Evolutionary conservation across 306 rosid genomes (phyloP).

Genomic region (Neltuma alba): DNA sequence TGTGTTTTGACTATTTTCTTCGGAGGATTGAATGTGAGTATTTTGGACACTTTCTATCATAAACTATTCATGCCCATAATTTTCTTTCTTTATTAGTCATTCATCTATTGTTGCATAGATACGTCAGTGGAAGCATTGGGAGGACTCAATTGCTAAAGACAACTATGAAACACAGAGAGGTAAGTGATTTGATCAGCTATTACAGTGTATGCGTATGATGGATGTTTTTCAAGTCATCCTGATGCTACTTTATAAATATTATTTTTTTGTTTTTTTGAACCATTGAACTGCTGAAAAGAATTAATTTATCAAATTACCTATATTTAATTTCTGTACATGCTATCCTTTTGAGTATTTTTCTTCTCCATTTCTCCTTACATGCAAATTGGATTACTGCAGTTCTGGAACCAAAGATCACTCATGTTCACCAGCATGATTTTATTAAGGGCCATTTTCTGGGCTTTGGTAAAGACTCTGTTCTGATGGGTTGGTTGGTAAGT

Average conservation of each 20-base stretch:
- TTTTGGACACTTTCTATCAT: neutral
- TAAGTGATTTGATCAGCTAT: slow-evolving; percentile 16
- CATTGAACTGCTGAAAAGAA: neutral
- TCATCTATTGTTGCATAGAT: slow-evolving; percentile 48
- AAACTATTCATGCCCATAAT: too few species aligned
- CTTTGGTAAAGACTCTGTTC: slow-evolving; percentile 62
- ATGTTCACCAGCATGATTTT: slow-evolving; percentile 78
- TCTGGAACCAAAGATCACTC: slow-evolving; percentile 55
- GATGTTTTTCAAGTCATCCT: neutral
- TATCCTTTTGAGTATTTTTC: neutral
- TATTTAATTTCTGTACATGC: slow-evolving; percentile 8
- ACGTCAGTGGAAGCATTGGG: slow-evolving; percentile 86
- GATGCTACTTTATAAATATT: neutral
- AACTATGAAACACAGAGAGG: slow-evolving; percentile 44
- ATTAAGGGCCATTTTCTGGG: slow-evolving; percentile 73
- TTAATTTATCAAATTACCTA: neutral
- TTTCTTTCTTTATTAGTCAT: slow-evolving; percentile 2
- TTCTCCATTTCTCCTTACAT: slow-evolving; percentile 26
- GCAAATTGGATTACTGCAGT: slow-evolving; percentile 49
- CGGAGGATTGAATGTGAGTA: neutral
- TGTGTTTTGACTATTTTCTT: slow-evolving; percentile 54
- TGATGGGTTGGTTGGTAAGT: slow-evolving; percentile 88
- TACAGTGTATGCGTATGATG: neutral
- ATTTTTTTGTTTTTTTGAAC: neutral
- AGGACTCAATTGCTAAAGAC: slow-evolving; percentile 53